Evolutionary conservation across 495 filamentous ascomycete genomes (phyloP), one percentile per base, ranked within the genome.

Genomic region (Cladorrhinum samala): DNA sequence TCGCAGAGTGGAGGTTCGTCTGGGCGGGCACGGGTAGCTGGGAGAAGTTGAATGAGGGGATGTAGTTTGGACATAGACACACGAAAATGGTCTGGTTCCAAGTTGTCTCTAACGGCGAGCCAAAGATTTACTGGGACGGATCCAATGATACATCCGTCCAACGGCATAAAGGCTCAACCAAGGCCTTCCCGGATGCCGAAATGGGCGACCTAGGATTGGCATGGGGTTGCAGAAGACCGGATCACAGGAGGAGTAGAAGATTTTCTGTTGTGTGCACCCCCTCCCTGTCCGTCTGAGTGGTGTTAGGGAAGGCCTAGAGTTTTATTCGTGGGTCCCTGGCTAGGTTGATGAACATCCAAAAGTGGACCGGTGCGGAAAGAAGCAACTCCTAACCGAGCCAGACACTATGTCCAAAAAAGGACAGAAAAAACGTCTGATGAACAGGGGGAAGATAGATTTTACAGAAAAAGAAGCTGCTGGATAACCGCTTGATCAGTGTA

Each of bases 101-200:
- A 46, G 49, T 39, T 40, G 46, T 50, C 50, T 52, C 42, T 42
- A 9, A 41, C 49, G 23, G 43, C 25, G 53, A 55, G 45, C 59
- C 53, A 62, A 36, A 59, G 45, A 57, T 17, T 21, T 21, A 30
- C 42, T 54, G 23, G 49, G 53, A 42, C 33, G 37, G 57, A 48
- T 47, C 62, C 45, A 57, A 37, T 47, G 53, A 61, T 50, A 53
- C 49, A 46, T 25, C 41, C 40, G 46, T 55, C 38, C 30, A 45
- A 42, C 54, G 51, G 52, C 52, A 58, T 53, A 46, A 55, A 27
- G 27, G 11, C 11, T 33, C 27, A 33, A 33, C 27, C 27, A 51
- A 44, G 48, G 27, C 23, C 55, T 23, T 49, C 58, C 61, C 61
- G 64, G 54, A 30, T 57, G 56, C 61, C 61, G 64, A 62, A 42